These are phyloP conservation scores for Vigna angularis DNA, from an alignment of 306 rosid species.

Conservation along the genomic window DNA sequence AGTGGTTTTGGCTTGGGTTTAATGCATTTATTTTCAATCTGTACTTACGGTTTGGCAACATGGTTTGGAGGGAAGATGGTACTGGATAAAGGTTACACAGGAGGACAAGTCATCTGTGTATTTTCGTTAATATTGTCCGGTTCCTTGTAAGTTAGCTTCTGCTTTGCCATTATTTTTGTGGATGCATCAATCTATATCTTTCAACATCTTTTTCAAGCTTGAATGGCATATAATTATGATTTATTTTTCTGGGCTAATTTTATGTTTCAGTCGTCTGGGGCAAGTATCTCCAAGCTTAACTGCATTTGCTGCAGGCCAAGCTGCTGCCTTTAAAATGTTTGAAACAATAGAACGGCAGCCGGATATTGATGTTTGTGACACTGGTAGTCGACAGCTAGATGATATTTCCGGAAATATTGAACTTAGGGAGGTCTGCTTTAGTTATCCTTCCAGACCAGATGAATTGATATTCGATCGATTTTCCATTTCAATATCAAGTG, in stretches of 20 bases:
- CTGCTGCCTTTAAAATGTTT: constrained; percentile 68
- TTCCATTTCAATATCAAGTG: constrained; percentile 69
- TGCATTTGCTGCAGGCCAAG: constrained; percentile 66
- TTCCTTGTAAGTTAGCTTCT: constrained; percentile 61
- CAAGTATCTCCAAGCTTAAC: constrained; percentile 63
- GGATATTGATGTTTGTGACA: constrained; percentile 54
- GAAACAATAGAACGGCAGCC: constrained; percentile 60
- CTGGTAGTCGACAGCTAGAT: constrained; percentile 42
- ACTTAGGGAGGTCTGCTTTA: constrained; percentile 57
- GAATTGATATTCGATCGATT: constrained; percentile 66
- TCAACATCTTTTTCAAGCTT: constrained; percentile 4
- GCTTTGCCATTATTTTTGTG: not conserved
- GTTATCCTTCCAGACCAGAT: constrained; percentile 79
- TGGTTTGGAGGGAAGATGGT: constrained; percentile 88
- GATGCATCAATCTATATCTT: constrained; percentile 32
- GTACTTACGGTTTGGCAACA: constrained; percentile 62
- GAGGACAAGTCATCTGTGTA: constrained; percentile 71
- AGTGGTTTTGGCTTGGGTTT: constrained; percentile 67
- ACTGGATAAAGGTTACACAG: constrained; percentile 73
- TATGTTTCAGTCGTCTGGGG: constrained; percentile 56
- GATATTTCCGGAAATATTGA: constrained; percentile 76
- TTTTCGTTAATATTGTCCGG: constrained; percentile 70
- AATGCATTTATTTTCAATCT: constrained; percentile 51
- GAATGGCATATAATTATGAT: not conserved
- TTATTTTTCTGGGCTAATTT: constrained; percentile 4